Conservation (phyloP, 176 grass and related monocot genomes). For the Lolium rigidum region DNA sequence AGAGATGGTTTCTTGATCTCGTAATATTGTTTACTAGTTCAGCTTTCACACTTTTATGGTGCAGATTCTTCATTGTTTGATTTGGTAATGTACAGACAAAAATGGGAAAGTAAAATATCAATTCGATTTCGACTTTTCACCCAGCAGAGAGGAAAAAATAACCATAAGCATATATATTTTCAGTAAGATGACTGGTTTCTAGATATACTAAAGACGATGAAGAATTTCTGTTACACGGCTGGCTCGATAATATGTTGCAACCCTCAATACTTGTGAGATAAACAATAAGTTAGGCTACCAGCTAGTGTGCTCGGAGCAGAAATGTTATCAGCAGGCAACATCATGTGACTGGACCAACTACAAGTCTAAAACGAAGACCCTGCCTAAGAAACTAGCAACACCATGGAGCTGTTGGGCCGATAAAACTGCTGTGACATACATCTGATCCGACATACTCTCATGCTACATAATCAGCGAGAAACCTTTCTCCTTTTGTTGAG, state of each 20-base stretch:
- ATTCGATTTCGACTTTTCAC: conserved; percentile 15
- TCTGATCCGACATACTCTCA: conserved; percentile 28
- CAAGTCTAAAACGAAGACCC: no score
- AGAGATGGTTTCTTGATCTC: conserved; percentile 24
- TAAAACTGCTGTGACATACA: conserved; percentile 30
- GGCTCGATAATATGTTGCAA: conserved; percentile 2
- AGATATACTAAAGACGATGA: conserved; percentile 7
- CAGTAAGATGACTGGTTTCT: background rate
- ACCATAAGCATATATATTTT: no score
- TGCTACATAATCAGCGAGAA: conserved; percentile 42
- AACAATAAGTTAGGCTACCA: conserved; percentile 17
- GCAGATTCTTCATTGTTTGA: background rate
- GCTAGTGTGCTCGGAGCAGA: conserved; percentile 31
- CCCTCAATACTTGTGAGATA: background rate
- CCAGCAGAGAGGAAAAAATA: background rate
- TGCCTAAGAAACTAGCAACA: background rate
- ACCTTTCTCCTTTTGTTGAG: conserved; percentile 71
- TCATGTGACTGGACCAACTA: background rate
- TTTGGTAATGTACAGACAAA: conserved; percentile 14
- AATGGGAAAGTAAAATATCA: background rate
- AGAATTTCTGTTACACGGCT: conserved; percentile 12
- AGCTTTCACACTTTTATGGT: background rate
- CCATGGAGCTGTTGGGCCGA: conserved; percentile 30
- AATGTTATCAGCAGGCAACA: conserved; percentile 27
- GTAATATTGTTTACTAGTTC: background rate